Evolutionary conservation across 2,329 filamentous ascomycete genomes (phyloP).

Genomic region (Saccharata proteae): DNA sequence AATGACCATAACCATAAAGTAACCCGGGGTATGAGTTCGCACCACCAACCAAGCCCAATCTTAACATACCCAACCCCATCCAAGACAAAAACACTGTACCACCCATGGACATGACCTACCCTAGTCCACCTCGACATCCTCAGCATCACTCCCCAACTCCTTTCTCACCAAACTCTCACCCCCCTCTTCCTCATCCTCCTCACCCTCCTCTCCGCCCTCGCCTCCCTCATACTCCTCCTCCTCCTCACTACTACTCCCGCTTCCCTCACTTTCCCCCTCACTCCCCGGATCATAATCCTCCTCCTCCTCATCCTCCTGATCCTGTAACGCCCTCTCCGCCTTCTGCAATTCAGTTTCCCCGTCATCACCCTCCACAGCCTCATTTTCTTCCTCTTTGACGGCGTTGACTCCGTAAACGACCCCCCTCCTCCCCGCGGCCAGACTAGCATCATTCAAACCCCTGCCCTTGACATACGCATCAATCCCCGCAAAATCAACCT

Average conservation of each 20-base stretch:
- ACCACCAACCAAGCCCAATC: too few relatives aligned
- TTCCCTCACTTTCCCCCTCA: constrained; percentile 29
- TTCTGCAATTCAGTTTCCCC: constrained; percentile 27
- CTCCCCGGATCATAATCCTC: constrained; percentile 31
- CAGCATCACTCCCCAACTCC: constrained; percentile 9
- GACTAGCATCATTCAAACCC: constrained; percentile 49
- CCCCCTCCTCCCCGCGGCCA: constrained; percentile 47
- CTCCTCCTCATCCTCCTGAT: constrained; percentile 25
- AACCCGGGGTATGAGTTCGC: too few relatives aligned
- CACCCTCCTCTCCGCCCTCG: constrained; percentile 11
- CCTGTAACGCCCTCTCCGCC: constrained; percentile 22
- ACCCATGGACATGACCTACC: too few relatives aligned
- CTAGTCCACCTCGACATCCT: constrained; percentile 9
- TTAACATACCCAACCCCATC: too few relatives aligned
- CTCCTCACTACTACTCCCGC: constrained; percentile 23
- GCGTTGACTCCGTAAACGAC: constrained; percentile 46
- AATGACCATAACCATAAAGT: too few relatives aligned
- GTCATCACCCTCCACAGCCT: constrained; percentile 13
- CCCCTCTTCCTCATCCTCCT: constrained; percentile 17
- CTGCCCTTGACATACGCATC: constrained; percentile 51
- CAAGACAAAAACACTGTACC: too few relatives aligned
- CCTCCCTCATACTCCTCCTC: constrained; percentile 13
- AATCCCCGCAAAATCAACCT: constrained; percentile 49
- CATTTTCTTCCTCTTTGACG: constrained; percentile 14
- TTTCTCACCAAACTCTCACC: constrained; percentile 12